Evolutionary conservation across 2,329 filamentous ascomycete genomes (phyloP).

Genomic region (Penicillium sp.): DNA sequence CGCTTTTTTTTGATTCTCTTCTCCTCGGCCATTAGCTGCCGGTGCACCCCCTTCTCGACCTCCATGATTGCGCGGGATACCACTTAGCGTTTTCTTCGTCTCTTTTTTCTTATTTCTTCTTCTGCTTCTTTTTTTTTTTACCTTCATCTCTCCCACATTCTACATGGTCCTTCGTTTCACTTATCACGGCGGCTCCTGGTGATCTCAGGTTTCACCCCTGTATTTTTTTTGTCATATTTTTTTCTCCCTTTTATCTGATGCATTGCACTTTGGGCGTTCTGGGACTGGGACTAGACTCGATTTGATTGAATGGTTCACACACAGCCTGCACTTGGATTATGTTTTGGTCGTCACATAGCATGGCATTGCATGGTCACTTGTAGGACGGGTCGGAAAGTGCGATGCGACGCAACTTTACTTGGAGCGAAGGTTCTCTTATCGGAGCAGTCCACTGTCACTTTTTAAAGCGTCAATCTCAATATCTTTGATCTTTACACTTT

Average conservation of each 20-base stretch:
- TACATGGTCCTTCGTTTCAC: not conserved
- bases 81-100: constrained; percentile 11
- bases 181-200: constrained; percentile 13
- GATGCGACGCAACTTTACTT: constrained; percentile 27
- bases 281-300: constrained; percentile 32
- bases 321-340: constrained; percentile 27
- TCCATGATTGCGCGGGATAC: constrained; percentile 5
- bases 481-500: constrained; percentile 11
- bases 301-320: constrained; percentile 28
- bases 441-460: constrained; percentile 26
- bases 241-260: constrained; percentile 24
- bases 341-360: constrained; percentile 27
- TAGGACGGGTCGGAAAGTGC: constrained; percentile 25
- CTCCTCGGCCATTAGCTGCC: not conserved
- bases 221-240: constrained; percentile 11
- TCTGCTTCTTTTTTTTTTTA: not conserved
- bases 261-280: constrained; percentile 35
- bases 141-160: not conserved
- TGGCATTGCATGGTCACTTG: constrained; percentile 26
- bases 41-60: not conserved
- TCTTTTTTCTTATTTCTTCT: constrained; percentile 9
- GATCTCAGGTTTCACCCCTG: constrained; percentile 9
- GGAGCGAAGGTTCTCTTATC: constrained; percentile 9
- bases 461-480: constrained; percentile 11
- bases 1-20: constrained; percentile 1